phyloP scores from a whole-genome alignment of 345 rosid genomes.

The Citrus inodora region DNA sequence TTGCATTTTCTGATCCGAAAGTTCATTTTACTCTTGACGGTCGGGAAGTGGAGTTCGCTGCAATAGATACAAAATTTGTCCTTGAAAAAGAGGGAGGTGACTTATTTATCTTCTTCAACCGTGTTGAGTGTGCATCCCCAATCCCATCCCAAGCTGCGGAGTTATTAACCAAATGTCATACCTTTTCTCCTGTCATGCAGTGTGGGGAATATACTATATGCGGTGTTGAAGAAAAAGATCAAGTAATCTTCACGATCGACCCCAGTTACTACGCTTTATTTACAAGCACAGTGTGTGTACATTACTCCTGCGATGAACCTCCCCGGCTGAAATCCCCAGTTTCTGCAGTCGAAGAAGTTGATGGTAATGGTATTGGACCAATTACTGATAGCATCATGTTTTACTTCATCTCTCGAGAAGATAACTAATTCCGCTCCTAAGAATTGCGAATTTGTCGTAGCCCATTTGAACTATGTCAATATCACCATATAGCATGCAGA shows the following conservation, averaged over 20 bases:
- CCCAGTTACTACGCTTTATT: background rate
- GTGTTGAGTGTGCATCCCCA: too few relatives aligned
- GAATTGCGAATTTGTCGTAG: too few relatives aligned
- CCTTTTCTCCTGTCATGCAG: background rate
- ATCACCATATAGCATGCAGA: too few relatives aligned
- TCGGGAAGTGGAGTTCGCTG: background rate
- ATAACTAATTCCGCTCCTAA: too few relatives aligned
- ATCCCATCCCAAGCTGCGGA: background rate
- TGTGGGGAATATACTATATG: background rate
- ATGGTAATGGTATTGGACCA: too few relatives aligned
- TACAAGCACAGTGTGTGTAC: background rate
- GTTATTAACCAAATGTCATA: background rate
- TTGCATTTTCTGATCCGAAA: background rate
- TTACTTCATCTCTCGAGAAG: background rate
- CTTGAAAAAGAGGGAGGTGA: background rate
- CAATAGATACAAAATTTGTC: background rate
- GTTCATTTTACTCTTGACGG: background rate
- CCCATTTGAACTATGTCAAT: background rate
- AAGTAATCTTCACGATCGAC: background rate
- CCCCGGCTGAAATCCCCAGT: too few relatives aligned
- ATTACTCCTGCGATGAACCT: too few relatives aligned
- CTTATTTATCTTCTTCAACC: background rate
- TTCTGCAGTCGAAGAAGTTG: too few relatives aligned
- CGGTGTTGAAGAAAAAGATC: background rate
- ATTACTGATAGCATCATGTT: background rate